Evolutionary conservation across 2,329 filamentous ascomycete species (phyloP).

Genomic region (Neopestalotiopsis rosae): DNA sequence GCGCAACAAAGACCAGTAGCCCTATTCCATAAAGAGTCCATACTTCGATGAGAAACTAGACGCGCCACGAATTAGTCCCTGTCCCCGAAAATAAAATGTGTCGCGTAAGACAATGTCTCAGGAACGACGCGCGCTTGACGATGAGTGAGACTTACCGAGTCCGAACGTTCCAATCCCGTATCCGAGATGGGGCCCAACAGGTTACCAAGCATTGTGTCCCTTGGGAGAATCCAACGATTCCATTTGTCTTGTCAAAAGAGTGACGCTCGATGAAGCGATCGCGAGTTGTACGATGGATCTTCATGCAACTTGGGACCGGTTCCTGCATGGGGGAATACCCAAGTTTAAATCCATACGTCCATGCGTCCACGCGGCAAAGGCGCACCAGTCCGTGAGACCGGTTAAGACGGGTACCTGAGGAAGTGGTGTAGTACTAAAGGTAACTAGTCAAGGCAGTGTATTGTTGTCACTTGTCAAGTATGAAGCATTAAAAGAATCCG

Average conservation of each 20-base stretch:
- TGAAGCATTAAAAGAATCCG: no score
- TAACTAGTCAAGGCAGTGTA: not conserved
- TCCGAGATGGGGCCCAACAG: not conserved
- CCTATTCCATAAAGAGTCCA: constrained; percentile 40
- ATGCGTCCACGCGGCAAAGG: not conserved
- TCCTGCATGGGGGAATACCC: constrained; percentile 1
- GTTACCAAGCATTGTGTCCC: not conserved
- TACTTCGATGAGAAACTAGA: constrained; percentile 35
- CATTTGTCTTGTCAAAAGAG: not conserved
- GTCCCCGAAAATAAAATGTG: not conserved
- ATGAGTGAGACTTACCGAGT: constrained; percentile 1
- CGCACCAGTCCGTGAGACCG: not conserved
- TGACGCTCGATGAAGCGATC: not conserved
- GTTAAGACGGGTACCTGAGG: not conserved
- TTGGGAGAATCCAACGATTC: not conserved
- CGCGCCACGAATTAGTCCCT: not conserved
- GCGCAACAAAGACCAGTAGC: constrained; percentile 34
- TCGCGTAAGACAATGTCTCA: not conserved
- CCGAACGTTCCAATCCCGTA: not conserved
- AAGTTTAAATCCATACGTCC: not conserved
- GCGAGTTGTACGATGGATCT: not conserved
- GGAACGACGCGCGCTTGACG: not conserved
- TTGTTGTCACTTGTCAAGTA: no score
- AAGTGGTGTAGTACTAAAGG: not conserved
- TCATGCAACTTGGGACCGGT: not conserved